Percentiles rank a stretch among this genome's conserved stretches.
Conservation (phyloP, 2,329 filamentous ascomycete genomes). For the Zelopaecilomyces penicillatus region DNA sequence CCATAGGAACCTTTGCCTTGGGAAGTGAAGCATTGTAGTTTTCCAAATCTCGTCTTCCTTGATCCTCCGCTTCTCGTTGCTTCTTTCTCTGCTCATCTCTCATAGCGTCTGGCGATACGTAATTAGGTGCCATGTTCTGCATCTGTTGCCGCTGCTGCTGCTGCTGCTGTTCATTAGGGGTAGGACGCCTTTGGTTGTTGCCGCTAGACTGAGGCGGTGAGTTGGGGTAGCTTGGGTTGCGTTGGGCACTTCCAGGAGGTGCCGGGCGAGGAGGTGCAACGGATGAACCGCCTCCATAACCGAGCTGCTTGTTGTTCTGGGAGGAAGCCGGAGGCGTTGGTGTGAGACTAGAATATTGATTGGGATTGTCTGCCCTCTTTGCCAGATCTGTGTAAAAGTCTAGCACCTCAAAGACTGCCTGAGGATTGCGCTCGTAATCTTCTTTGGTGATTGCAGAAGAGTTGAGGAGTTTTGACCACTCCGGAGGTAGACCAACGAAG, state of each 20-base stretch:
- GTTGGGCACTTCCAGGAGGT: constrained; percentile 32
- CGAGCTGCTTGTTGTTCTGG: constrained; percentile 53
- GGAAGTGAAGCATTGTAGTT: constrained; percentile 86
- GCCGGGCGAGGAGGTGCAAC: constrained; percentile 63
- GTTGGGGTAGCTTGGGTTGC: constrained; percentile 35
- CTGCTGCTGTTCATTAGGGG: constrained; percentile 34
- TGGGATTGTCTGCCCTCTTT: constrained; percentile 64
- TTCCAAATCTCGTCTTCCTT: constrained; percentile 67
- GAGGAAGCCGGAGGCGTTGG: constrained; percentile 53
- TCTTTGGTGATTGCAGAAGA: constrained; percentile 97
- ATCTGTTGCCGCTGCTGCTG: constrained; percentile 50
- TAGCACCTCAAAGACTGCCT: constrained; percentile 71
- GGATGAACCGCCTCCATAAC: constrained; percentile 48
- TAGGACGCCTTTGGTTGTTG: constrained; percentile 37
- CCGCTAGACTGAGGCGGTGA: constrained; percentile 28
- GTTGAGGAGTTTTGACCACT: constrained; percentile 95
- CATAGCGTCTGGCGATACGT: constrained; percentile 40
- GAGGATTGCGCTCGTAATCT: constrained; percentile 94
- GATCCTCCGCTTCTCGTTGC: constrained; percentile 52
- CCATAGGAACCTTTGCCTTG: constrained; percentile 68
- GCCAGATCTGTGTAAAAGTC: constrained; percentile 82
- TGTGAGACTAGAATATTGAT: constrained; percentile 58
- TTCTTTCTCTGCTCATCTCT: constrained; percentile 54
- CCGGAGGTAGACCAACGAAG: constrained; percentile 86
- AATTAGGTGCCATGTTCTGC: constrained; percentile 48